Conservation (phyloP, 257 asterid species). For the Leptodermis oblonga region DNA sequence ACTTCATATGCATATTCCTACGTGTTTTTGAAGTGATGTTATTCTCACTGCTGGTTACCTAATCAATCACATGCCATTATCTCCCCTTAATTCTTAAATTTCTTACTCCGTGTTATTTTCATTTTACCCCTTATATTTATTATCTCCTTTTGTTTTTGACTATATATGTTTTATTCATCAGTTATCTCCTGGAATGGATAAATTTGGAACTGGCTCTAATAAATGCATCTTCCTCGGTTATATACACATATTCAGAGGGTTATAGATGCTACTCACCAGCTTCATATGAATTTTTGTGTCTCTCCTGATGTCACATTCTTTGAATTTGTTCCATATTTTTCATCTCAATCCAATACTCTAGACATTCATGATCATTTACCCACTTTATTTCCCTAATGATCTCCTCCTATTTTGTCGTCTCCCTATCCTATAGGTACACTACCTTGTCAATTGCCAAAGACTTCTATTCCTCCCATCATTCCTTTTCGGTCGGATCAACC, state of each 20-base stretch:
- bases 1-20: no score
- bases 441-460: no score
- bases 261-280: background rate
- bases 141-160: constrained; percentile 4
- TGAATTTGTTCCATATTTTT: background rate
- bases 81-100: background rate
- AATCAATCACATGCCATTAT: background rate
- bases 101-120: background rate
- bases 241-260: background rate
- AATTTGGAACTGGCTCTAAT: background rate
- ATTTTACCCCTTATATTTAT: background rate
- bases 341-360: no score
- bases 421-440: no score
- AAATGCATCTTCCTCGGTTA: constrained; percentile 11
- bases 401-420: no score
- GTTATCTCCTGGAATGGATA: background rate
- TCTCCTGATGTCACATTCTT: constrained; percentile 11
- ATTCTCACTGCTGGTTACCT: background rate
- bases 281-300: background rate
- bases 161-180: constrained; percentile 8
- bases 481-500: no score
- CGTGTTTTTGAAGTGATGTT: background rate
- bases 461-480: no score
- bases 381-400: no score
- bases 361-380: no score